phyloP scores from a whole-genome alignment of 345 rosid species.

The Corchorus olitorius region DNA sequence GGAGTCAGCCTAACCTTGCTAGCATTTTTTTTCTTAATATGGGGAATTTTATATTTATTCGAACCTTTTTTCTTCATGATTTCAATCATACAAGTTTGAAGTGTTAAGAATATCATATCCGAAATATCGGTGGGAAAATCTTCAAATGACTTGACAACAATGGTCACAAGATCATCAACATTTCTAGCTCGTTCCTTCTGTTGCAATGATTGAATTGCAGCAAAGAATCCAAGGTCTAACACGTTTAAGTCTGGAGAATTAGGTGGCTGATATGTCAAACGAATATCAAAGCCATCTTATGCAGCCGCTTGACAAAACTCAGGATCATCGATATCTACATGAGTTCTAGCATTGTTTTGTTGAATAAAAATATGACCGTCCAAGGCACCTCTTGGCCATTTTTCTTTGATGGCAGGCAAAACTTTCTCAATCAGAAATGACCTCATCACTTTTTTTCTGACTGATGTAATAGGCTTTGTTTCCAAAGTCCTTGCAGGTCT shows the following conservation, averaged over 20 bases:
- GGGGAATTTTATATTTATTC: conserved; percentile 14
- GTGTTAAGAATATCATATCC: conserved; percentile 9
- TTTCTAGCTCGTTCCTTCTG: neutral
- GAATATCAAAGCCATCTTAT: conserved; percentile 11
- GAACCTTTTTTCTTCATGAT: conserved; percentile 11
- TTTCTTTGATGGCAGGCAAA: neutral
- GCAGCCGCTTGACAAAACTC: neutral
- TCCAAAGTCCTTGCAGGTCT: conserved; percentile 10
- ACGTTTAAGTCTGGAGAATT: conserved; percentile 13
- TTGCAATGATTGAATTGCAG: conserved; percentile 14
- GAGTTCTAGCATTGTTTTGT: conserved; percentile 24
- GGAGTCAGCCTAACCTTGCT: neutral
- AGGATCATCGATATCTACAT: neutral
- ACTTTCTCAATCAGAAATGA: neutral
- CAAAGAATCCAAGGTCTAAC: conserved; percentile 23
- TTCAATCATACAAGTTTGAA: conserved; percentile 18
- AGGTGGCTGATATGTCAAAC: conserved; percentile 6
- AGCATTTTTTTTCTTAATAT: neutral
- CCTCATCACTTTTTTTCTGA: neutral
- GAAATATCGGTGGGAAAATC: neutral
- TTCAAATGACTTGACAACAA: neutral
- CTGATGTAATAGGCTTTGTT: neutral
- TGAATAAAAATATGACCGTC: neutral
- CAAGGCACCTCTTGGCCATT: neutral
- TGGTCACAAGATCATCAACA: conserved; percentile 1